A percentile compares a stretch with the other conserved stretches of the same genome.
Evolutionary conservation across 1,139 yeast species (phyloP).

Genomic region (Zygosaccharomyces pseudobailii): DNA sequence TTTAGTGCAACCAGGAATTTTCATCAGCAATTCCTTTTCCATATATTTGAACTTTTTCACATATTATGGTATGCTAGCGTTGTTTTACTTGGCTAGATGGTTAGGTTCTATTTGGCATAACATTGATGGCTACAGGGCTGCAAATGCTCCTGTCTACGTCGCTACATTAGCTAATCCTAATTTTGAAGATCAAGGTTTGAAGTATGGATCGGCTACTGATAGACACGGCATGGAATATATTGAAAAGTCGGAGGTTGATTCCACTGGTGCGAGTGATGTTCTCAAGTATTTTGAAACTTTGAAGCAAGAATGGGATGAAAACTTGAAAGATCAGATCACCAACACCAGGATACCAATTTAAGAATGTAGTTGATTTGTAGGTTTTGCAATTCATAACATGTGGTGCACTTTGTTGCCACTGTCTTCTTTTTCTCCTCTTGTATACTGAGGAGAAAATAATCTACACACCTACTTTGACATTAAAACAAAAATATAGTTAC

Average conservation of each 20-base stretch:
- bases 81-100: constrained; percentile 79
- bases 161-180: constrained; percentile 45
- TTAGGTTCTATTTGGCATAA: constrained; percentile 86
- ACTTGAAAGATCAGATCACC: constrained; percentile 65
- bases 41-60: constrained; percentile 72
- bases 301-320: constrained; percentile 60
- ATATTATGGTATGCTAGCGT: constrained; percentile 74
- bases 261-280: constrained; percentile 63
- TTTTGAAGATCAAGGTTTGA: constrained; percentile 47
- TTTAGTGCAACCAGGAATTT: constrained; percentile 90
- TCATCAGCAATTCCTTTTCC: constrained; percentile 76
- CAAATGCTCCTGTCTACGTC: constrained; percentile 72
- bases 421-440: neutral
- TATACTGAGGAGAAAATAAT: neutral
- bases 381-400: neutral
- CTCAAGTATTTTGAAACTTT: constrained; percentile 53
- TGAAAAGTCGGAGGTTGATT: constrained; percentile 49
- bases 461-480: neutral
- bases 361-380: neutral
- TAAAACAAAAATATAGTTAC: constrained; percentile 4
- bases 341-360: constrained; percentile 41
- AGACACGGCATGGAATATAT: constrained; percentile 63
- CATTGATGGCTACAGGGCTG: constrained; percentile 82
- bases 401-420: neutral
- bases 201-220: constrained; percentile 71